Base-by-base conservation (phyloP, 1,284 basidiomycete genomes). In the Pseudozyma tsukubaensis region DNA sequence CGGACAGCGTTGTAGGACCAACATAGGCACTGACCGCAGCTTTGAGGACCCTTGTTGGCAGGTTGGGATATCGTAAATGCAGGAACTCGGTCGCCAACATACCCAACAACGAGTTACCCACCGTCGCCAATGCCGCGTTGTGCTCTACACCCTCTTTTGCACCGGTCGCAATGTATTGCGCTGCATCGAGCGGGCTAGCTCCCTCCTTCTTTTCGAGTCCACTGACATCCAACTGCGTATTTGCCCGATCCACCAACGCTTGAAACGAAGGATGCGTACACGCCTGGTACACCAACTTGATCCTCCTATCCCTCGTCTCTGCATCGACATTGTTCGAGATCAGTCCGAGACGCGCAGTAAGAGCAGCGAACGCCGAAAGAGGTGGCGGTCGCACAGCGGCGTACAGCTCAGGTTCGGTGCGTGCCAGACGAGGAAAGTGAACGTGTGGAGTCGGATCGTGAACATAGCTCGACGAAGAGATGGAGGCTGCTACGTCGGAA, bases 81-180 rank as follows among this genome's bases (percentile, higher is more conserved):
- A 98, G 86, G 83, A 91, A 90, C 86, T 99, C 96, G 0, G 92
- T 87, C 5, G 93, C 92, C 77, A 98, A 93, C 42, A 98, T 88
- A 54, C 96, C 96, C 82, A 98, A 89, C 56, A 99, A 88, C 1
- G 92, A 89, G 86, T 98, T 98, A 35, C 96, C 96, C 7, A 97
- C 86, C 0, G 89, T 86, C 0, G 92, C 88, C 5, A 97, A 89
- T 50, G 92, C 89, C n/a, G 89, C 90, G 86, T 98, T 97, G 89
- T 91, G 78, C 4, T 75, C 56, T 6, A 73, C 54, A 0, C 10
- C 32, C 14, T 69, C 57, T 6, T 68, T 51, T 2, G 29, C 18
- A 0, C 40, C 13, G 11, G 58, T 12, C 1, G 45, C 3, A 3
- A 81, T 39, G 44, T 47, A 54, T 54, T 79, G 79, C 1, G 59